Evolutionary conservation across 2,329 filamentous ascomycete genomes (phyloP).

Genomic region (Cercospora berteroae): DNA sequence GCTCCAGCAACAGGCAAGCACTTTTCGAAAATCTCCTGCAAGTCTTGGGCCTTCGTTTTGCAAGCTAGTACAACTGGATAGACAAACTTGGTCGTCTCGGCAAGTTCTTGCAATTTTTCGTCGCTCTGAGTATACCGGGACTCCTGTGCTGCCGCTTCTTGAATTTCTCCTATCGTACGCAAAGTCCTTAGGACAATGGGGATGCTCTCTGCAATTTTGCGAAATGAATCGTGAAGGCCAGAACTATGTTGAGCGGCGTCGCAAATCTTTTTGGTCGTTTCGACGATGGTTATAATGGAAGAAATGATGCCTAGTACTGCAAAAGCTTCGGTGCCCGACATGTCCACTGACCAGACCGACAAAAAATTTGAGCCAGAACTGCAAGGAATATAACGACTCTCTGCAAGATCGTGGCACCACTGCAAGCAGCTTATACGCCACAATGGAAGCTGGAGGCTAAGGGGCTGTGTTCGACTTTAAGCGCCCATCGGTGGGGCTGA

Average conservation of each 20-base stretch:
- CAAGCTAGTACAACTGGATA: background rate
- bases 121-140: background rate
- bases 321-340: conserved; percentile 3
- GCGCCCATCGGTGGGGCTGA: background rate
- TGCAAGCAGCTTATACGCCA: background rate
- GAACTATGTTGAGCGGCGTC: background rate
- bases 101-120: background rate
- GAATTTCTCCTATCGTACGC: background rate
- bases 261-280: conserved; percentile 1
- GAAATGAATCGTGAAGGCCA: conserved; percentile 1
- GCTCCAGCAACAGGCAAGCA: background rate
- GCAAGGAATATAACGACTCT: background rate
- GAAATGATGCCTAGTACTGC: conserved; percentile 2
- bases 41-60: background rate
- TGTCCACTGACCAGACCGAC: background rate
- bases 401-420: background rate
- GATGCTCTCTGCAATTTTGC: conserved; percentile 1
- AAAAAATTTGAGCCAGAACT: background rate
- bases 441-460: background rate
- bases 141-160: background rate
- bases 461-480: background rate
- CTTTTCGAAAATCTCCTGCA: conserved; percentile 1
- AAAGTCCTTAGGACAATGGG: conserved; percentile 1
- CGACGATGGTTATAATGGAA: conserved; percentile 2
- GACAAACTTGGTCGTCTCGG: background rate